Percentiles rank a stretch among this genome's conserved stretches.
Evolutionary conservation across 2,329 filamentous ascomycete genomes (phyloP).

Genomic region (Pezicula neosporulosa): DNA sequence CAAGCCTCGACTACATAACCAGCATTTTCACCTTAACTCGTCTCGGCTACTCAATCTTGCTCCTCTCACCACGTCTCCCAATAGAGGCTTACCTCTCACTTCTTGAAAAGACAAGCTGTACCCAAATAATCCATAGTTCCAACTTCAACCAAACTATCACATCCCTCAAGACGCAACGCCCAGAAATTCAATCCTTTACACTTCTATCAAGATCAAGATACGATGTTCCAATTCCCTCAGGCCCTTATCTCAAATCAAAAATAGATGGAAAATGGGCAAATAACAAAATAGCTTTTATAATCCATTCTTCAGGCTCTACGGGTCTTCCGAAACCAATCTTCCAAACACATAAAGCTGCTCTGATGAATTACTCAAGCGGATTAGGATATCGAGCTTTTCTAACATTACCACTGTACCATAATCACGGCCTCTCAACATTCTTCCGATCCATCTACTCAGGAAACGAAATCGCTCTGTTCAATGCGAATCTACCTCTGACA

Average conservation of each 20-base stretch:
- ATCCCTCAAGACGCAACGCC: conserved; percentile 7
- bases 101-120: conserved; percentile 35
- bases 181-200: conserved; percentile 19
- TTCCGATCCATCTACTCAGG: conserved; percentile 48
- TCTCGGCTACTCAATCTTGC: conserved; percentile 48
- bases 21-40: conserved; percentile 48
- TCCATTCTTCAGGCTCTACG: conserved; percentile 42
- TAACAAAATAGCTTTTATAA: neutral
- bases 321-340: conserved; percentile 58
- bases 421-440: conserved; percentile 52
- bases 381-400: conserved; percentile 36
- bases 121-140: conserved; percentile 9
- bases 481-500: conserved; percentile 52
- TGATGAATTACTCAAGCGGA: conserved; percentile 29
- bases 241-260: conserved; percentile 7
- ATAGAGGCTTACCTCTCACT: conserved; percentile 46
- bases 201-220: conserved; percentile 11
- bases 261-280: conserved; percentile 5
- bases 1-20: conserved; percentile 46
- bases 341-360: conserved; percentile 37
- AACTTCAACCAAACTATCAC: conserved; percentile 6
- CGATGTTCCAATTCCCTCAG: conserved; percentile 9
- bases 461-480: conserved; percentile 50
- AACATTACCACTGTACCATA: conserved; percentile 56
- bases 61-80: conserved; percentile 51